phyloP scores from a whole-genome alignment of 495 filamentous ascomycete species.

The Trichoderma parareesei region DNA sequence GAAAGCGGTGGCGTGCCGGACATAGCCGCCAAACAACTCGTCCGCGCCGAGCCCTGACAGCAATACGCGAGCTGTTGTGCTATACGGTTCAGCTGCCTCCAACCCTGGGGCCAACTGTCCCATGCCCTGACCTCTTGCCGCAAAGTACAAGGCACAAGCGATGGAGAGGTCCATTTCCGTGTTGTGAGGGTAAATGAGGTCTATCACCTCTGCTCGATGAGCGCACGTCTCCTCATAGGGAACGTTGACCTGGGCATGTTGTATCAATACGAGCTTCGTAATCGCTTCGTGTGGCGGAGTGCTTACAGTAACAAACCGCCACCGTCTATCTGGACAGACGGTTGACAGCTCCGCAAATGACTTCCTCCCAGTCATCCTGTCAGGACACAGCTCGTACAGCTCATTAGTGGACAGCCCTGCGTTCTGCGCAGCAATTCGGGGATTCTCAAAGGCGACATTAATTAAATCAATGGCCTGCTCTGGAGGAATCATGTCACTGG shows the following conservation, averaged over 20 bases:
- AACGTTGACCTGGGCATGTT: slow-evolving; percentile 58
- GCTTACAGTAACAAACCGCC: slow-evolving; percentile 66
- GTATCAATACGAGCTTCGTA: slow-evolving; percentile 11
- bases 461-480: slow-evolving; percentile 72
- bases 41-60: slow-evolving; percentile 92
- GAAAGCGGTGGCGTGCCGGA: slow-evolving; percentile 73
- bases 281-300: neutral
- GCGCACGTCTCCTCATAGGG: slow-evolving; percentile 65
- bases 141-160: slow-evolving; percentile 84
- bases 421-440: slow-evolving; percentile 49
- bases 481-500: slow-evolving; percentile 67
- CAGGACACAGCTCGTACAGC: slow-evolving; percentile 75
- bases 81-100: slow-evolving; percentile 36
- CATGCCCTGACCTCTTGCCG: slow-evolving; percentile 65
- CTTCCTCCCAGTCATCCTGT: slow-evolving; percentile 74
- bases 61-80: slow-evolving; percentile 69
- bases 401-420: slow-evolving; percentile 16
- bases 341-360: slow-evolving; percentile 64
- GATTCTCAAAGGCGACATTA: slow-evolving; percentile 97
- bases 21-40: slow-evolving; percentile 92
- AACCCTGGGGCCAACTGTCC: slow-evolving; percentile 22
- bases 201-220: slow-evolving; percentile 60
- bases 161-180: slow-evolving; percentile 99
- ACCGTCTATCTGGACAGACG: slow-evolving; percentile 64
- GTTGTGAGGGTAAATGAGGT: slow-evolving; percentile 83